phyloP scores from a whole-genome alignment of 306 rosid genomes.

The Sesbania bispinosa region DNA sequence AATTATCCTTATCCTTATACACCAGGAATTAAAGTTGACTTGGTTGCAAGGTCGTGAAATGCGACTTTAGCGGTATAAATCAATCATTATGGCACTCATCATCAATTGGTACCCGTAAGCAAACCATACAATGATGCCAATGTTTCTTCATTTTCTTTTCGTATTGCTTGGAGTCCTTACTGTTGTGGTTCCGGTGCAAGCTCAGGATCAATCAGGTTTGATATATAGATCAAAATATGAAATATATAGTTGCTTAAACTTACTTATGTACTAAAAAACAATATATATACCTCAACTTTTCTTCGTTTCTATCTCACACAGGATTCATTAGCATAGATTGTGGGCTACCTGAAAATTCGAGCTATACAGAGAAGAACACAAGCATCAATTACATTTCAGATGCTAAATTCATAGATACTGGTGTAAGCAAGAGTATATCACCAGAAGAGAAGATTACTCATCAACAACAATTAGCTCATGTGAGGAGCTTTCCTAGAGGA shows the following conservation, averaged over 20 bases:
- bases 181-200: no score
- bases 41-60: no score
- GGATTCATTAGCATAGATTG: constrained; percentile 63
- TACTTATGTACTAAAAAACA: not conserved
- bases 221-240: not conserved
- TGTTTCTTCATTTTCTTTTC: not conserved
- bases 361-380: constrained; percentile 24
- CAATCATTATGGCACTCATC: not conserved
- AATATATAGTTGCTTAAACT: not conserved
- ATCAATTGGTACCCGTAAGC: not conserved
- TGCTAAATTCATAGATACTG: constrained; percentile 35
- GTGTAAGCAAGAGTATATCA: constrained; percentile 18
- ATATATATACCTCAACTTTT: not conserved
- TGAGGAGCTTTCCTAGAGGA: constrained; percentile 60
- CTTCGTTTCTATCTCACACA: not conserved
- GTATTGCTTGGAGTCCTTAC: not conserved
- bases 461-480: constrained; percentile 22
- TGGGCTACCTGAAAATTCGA: constrained; percentile 30
- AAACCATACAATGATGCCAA: not conserved
- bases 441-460: not conserved
- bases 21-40: no score
- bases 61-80: no score
- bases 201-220: not conserved
- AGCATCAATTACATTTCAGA: constrained; percentile 49
- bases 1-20: no score